A percentile compares a stretch with the other conserved stretches of the same genome.
Conservation (phyloP, 768 basidiomycete species). For the Phanerochaete carnosa region DNA sequence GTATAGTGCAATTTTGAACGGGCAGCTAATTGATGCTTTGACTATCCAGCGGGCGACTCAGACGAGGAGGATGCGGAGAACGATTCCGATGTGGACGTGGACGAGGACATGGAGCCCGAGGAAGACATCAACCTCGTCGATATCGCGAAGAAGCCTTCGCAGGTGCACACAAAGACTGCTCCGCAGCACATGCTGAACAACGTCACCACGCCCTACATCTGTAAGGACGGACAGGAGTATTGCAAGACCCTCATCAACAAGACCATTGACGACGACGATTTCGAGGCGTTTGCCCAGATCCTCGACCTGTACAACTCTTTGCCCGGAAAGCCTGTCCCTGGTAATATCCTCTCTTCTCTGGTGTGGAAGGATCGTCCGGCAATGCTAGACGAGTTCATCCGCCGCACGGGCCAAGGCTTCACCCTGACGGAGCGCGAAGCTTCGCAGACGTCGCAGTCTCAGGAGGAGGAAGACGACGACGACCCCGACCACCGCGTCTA, state of each 20-base stretch:
- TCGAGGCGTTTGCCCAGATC: constrained; percentile 48
- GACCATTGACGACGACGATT: constrained; percentile 42
- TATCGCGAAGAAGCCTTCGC: constrained; percentile 46
- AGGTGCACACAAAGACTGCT: constrained; percentile 36
- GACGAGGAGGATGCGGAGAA: constrained; percentile 19
- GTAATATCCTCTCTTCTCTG: constrained; percentile 25
- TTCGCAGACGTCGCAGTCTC: constrained; percentile 32
- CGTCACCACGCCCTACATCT: not conserved
- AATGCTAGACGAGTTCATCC: constrained; percentile 56
- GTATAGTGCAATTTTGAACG: not conserved
- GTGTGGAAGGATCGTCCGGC: constrained; percentile 40
- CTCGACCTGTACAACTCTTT: constrained; percentile 40
- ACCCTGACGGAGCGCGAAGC: not conserved
- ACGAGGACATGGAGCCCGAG: constrained; percentile 25
- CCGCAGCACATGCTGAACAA: constrained; percentile 36
- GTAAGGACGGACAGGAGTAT: not conserved
- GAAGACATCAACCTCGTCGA: constrained; percentile 37
- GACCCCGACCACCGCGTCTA: constrained; percentile 33
- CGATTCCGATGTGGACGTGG: constrained; percentile 27
- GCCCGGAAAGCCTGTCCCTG: constrained; percentile 26
- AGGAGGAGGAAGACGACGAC: constrained; percentile 9
- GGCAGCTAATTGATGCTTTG: no score
- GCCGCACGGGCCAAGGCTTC: constrained; percentile 42
- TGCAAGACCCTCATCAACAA: constrained; percentile 27
- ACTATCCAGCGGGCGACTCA: not conserved